phyloP scores from a whole-genome alignment of 2,329 filamentous ascomycete species.

The Penicillium sp. region DNA sequence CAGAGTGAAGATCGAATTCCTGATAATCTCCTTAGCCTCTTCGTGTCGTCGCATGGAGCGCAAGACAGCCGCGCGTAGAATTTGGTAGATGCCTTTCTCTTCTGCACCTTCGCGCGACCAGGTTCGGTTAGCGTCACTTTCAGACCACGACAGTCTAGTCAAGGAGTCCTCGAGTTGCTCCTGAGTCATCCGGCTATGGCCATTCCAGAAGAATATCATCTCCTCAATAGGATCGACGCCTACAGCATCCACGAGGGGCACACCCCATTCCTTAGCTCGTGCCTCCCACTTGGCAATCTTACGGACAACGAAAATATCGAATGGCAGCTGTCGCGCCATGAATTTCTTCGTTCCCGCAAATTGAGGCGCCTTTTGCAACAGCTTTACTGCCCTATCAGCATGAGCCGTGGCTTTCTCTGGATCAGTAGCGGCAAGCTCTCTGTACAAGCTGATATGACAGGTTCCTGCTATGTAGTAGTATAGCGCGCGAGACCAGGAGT shows the following conservation, averaged over 20 bases:
- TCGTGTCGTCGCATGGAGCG: constrained; percentile 66
- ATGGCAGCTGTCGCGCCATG: constrained; percentile 86
- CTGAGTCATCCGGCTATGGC: constrained; percentile 76
- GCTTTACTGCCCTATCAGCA: constrained; percentile 69
- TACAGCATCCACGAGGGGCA: constrained; percentile 78
- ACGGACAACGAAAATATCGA: constrained; percentile 82
- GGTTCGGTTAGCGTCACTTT: constrained; percentile 60
- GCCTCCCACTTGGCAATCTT: constrained; percentile 90
- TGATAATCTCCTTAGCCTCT: constrained; percentile 69
- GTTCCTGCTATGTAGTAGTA: constrained; percentile 88
- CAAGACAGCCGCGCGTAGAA: constrained; percentile 70
- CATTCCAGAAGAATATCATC: constrained; percentile 95
- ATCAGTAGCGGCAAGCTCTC: constrained; percentile 46
- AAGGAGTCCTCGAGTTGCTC: constrained; percentile 69
- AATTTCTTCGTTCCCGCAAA: constrained; percentile 85
- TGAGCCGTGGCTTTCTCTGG: constrained; percentile 57
- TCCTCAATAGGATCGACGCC: constrained; percentile 82
- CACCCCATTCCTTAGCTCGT: constrained; percentile 67
- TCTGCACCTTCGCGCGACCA: constrained; percentile 61
- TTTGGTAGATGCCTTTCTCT: constrained; percentile 66
- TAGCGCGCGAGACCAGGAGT: constrained; percentile 87
- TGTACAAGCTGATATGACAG: constrained; percentile 81
- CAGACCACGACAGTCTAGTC: constrained; percentile 68
- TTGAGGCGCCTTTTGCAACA: constrained; percentile 72
- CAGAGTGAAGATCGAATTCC: constrained; percentile 66